phyloP scores from a whole-genome alignment of 2,329 filamentous ascomycete species.

The Claviceps lovelessii region DNA sequence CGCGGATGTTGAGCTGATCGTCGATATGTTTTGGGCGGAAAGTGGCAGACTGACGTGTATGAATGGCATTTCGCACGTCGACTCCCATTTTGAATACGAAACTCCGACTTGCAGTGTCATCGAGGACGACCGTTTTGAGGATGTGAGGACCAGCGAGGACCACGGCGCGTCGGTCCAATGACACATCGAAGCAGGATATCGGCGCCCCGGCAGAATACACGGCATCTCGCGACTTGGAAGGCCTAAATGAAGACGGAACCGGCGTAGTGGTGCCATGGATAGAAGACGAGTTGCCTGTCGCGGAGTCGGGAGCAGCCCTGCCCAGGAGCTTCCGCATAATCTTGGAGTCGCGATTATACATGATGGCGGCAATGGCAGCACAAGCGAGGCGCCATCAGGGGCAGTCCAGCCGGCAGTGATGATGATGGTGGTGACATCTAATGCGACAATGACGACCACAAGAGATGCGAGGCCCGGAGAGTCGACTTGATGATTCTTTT shows the following conservation, averaged over 20 bases:
- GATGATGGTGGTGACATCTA: background rate
- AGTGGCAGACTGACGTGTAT: slow-evolving; percentile 29
- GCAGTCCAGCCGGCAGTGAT: background rate
- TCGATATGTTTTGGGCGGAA: slow-evolving; percentile 26
- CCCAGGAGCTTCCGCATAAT: slow-evolving; percentile 49
- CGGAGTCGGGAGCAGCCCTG: slow-evolving; percentile 34
- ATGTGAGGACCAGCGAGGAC: slow-evolving; percentile 45
- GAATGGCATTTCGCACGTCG: slow-evolving; percentile 43
- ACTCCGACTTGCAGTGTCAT: slow-evolving; percentile 26
- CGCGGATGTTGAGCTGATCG: slow-evolving; percentile 50
- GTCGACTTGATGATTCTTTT: background rate
- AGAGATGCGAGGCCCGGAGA: too few species aligned
- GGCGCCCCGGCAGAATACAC: slow-evolving; percentile 37
- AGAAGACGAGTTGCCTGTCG: slow-evolving; percentile 27
- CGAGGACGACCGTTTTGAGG: slow-evolving; percentile 44
- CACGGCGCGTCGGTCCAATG: slow-evolving; percentile 39
- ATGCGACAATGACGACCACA: background rate
- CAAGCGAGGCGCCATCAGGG: slow-evolving; percentile 20
- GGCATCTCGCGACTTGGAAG: slow-evolving; percentile 41
- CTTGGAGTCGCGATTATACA: slow-evolving; percentile 40
- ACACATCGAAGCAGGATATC: slow-evolving; percentile 43
- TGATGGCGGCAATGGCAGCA: slow-evolving; percentile 18
- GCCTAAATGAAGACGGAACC: slow-evolving; percentile 29
- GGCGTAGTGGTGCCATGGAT: slow-evolving; percentile 31
- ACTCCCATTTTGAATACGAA: slow-evolving; percentile 39